phyloP scores from a whole-genome alignment of 148 eudicot genomes.

The Euryodendron excelsum region DNA sequence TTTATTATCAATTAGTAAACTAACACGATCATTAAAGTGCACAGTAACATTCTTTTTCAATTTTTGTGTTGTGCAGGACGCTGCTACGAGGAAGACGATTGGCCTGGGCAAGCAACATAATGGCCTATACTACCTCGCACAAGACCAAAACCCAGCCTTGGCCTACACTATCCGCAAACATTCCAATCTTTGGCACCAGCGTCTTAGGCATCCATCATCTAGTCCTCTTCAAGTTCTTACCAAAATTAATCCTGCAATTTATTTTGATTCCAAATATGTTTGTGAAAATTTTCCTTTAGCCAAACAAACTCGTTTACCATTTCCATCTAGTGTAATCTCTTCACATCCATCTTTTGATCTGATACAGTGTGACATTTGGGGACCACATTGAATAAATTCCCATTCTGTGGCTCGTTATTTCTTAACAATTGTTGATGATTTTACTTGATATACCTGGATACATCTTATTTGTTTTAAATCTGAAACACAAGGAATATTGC shows the following conservation, averaged over 20 bases:
- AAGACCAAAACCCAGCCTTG: too few species aligned
- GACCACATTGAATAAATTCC: too few species aligned
- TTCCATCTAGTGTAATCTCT: too few species aligned
- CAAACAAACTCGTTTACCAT: neutral
- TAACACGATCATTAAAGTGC: neutral
- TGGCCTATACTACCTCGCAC: too few species aligned
- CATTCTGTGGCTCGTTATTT: too few species aligned
- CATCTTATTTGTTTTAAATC: neutral
- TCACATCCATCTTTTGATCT: neutral
- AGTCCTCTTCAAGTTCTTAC: neutral
- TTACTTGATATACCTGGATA: neutral
- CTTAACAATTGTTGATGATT: conserved; percentile 4
- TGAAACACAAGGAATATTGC: too few species aligned
- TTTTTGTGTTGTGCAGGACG: conserved; percentile 3
- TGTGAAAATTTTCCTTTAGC: neutral
- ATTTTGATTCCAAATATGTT: neutral
- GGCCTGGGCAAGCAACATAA: neutral
- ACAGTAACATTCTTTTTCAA: neutral
- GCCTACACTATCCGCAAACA: too few species aligned
- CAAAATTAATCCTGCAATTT: too few species aligned
- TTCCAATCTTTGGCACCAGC: too few species aligned
- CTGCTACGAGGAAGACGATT: neutral
- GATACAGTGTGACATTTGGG: too few species aligned
- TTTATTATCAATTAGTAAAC: neutral
- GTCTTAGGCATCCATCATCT: neutral